phyloP scores from a whole-genome alignment of 768 basidiomycete species.

The Epithele typhae region DNA sequence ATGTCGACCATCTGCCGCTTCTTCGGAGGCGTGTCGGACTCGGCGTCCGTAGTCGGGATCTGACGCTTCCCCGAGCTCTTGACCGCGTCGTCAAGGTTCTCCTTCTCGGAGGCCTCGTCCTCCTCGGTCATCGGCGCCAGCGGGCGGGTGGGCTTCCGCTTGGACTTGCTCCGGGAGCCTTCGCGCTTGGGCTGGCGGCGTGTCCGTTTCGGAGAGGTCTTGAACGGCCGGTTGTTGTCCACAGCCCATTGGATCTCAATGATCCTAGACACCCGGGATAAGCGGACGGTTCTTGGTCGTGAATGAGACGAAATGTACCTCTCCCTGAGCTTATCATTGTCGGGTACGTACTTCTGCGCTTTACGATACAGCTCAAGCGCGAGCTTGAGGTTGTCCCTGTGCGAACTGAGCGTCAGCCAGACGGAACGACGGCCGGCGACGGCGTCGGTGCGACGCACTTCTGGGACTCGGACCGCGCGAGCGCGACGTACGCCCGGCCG shows the following conservation, averaged over 20 bases:
- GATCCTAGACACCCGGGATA: conserved; percentile 47
- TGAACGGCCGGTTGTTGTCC: conserved; percentile 54
- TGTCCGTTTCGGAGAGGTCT: conserved; percentile 43
- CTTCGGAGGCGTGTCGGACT: conserved; percentile 28
- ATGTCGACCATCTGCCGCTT: conserved; percentile 28
- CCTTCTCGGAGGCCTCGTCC: conserved; percentile 5
- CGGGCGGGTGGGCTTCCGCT: neutral
- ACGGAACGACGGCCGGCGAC: neutral
- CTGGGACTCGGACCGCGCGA: conserved; percentile 77
- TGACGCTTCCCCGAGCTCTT: conserved; percentile 2
- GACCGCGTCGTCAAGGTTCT: conserved; percentile 2
- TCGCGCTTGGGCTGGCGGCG: conserved; percentile 1
- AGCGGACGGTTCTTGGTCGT: too few species aligned
- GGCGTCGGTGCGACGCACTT: too few species aligned
- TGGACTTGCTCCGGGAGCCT: conserved; percentile 4
- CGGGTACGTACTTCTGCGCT: conserved; percentile 80
- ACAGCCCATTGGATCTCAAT: conserved; percentile 80
- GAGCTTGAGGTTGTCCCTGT: conserved; percentile 73
- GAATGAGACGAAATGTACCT: too few species aligned
- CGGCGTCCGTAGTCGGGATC: conserved; percentile 5
- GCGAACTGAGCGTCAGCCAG: neutral
- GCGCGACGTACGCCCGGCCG: conserved; percentile 77
- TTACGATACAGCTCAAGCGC: conserved; percentile 81
- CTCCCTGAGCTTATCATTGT: conserved; percentile 80
- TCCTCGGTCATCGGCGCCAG: conserved; percentile 2